Conservation (phyloP, 257 asterid genomes). For the Solanum pinnatisectum region DNA sequence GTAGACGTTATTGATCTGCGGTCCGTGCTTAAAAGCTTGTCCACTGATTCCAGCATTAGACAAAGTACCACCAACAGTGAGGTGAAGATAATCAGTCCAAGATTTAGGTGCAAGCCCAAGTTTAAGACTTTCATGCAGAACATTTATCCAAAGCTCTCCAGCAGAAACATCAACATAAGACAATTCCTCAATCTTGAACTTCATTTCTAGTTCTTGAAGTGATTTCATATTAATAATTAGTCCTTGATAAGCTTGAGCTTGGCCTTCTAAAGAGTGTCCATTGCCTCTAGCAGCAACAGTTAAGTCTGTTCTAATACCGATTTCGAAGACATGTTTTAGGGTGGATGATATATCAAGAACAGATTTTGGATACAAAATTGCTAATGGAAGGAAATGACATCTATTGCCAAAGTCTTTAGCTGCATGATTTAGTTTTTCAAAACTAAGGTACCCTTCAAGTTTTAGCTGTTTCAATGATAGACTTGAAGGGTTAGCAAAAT, state of each 20-base stretch:
- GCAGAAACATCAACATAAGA: conserved; percentile 75
- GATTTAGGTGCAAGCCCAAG: conserved; percentile 77
- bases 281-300: conserved; percentile 79
- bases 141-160: conserved; percentile 77
- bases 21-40: conserved; percentile 84
- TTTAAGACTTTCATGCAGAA: conserved; percentile 61
- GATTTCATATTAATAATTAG: conserved; percentile 58
- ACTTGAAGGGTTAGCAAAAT: conserved; percentile 10
- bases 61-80: conserved; percentile 86
- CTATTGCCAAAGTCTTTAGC: conserved; percentile 73
- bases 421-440: conserved; percentile 32
- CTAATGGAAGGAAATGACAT: conserved; percentile 44
- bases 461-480: conserved; percentile 18
- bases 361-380: conserved; percentile 63
- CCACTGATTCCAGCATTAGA: conserved; percentile 94
- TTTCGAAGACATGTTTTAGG: conserved; percentile 28
- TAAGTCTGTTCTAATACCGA: conserved; percentile 34
- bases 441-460: conserved; percentile 51
- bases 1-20: conserved; percentile 80
- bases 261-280: conserved; percentile 77
- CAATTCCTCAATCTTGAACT: conserved; percentile 24
- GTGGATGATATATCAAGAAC: conserved; percentile 58
- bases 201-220: conserved; percentile 27
- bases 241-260: conserved; percentile 67
- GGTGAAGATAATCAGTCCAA: conserved; percentile 91